A percentile compares a stretch with the other conserved stretches of the same genome.
Evolutionary conservation across 2,329 filamentous ascomycete genomes (phyloP).

Genomic region (Cryphonectria naterciae): DNA sequence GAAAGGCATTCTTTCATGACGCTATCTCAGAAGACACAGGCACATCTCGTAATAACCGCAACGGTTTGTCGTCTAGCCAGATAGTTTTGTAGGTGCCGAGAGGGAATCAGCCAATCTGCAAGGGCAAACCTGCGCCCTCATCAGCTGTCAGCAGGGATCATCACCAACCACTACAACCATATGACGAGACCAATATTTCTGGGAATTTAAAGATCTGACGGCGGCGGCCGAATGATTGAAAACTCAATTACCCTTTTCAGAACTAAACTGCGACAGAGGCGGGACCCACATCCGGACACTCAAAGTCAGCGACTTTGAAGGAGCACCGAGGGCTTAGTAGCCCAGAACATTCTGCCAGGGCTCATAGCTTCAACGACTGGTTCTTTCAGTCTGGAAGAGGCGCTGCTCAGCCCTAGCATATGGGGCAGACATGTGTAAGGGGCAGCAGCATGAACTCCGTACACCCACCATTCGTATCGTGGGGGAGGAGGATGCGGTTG

Average conservation of each 20-base stretch:
- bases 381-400: neutral
- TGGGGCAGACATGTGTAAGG: slow-evolving; percentile 5
- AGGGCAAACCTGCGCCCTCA: neutral
- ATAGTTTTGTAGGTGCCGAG: neutral
- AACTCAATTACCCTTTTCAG: neutral
- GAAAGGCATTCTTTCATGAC: neutral
- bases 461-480: neutral
- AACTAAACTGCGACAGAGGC: neutral
- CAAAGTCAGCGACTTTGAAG: slow-evolving; percentile 1
- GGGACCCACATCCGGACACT: neutral
- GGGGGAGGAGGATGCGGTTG: neutral
- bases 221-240: neutral
- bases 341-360: neutral
- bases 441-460: neutral
- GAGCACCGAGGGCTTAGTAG: slow-evolving; percentile 6
- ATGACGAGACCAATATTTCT: neutral
- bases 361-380: neutral
- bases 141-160: slow-evolving; percentile 3
- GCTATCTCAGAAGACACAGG: neutral
- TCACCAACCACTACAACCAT: neutral
- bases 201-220: neutral
- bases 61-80: neutral
- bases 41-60: too few relatives aligned
- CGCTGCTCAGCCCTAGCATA: slow-evolving; percentile 3
- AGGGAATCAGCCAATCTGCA: slow-evolving; percentile 1